A percentile compares a stretch with the other conserved stretches of the same genome.
Conservation (phyloP, 306 rosid species). For the Ziziphus jujuba region DNA sequence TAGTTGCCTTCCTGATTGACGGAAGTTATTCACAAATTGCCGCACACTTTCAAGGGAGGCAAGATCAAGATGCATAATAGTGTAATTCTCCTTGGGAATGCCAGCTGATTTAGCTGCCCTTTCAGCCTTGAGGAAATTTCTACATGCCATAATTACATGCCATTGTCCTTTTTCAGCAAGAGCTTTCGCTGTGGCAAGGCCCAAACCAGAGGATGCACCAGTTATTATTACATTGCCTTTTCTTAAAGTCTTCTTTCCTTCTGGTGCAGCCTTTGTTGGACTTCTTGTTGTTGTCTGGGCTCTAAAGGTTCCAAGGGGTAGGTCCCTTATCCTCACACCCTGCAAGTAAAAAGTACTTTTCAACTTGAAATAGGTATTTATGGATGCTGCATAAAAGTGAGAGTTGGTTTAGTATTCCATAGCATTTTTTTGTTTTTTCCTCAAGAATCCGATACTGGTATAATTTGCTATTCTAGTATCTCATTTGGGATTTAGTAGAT, state of each 20-base stretch:
- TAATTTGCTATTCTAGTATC: too few relatives aligned
- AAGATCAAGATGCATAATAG: constrained; percentile 66
- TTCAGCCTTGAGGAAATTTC: constrained; percentile 69
- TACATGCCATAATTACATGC: constrained; percentile 71
- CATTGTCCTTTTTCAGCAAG: constrained; percentile 73
- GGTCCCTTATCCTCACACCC: constrained; percentile 11
- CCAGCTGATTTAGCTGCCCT: constrained; percentile 73
- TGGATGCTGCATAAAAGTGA: too few relatives aligned
- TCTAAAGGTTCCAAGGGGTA: constrained; percentile 12
- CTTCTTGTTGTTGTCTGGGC: constrained; percentile 18
- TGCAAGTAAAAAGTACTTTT: neutral
- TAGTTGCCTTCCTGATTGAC: constrained; percentile 40
- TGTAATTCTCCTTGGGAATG: constrained; percentile 56
- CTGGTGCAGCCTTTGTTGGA: constrained; percentile 13
- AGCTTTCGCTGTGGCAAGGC: constrained; percentile 74
- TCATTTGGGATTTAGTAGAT: too few relatives aligned
- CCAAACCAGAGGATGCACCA: constrained; percentile 36
- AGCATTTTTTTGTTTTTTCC: too few relatives aligned
- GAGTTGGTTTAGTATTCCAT: too few relatives aligned
- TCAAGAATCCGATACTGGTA: too few relatives aligned
- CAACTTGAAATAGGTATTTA: too few relatives aligned
- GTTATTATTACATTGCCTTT: constrained; percentile 26
- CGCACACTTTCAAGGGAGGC: constrained; percentile 70
- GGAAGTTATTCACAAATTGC: constrained; percentile 58
- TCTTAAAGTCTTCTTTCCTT: constrained; percentile 24